Conservation (phyloP, 441 rosid genomes). For the Gossypium davidsonii region DNA sequence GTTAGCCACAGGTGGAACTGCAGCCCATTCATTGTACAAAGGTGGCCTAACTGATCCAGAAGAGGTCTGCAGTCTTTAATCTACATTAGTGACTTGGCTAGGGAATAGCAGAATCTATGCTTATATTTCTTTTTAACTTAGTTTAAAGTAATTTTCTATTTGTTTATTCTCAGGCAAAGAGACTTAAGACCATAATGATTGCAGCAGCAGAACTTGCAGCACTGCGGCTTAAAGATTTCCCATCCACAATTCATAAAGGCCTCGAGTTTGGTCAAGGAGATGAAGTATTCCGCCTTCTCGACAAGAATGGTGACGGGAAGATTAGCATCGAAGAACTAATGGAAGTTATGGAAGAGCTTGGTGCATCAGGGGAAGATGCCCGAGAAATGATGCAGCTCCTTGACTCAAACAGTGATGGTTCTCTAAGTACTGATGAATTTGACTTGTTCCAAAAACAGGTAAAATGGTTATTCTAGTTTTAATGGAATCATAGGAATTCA, state of each 20-base stretch:
- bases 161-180: conserved; percentile 52
- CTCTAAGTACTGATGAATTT: conserved; percentile 89
- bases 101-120: neutral
- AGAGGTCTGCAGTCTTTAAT: conserved; percentile 46
- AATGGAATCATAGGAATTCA: neutral
- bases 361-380: conserved; percentile 91
- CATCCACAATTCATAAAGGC: conserved; percentile 44
- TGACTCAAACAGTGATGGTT: conserved; percentile 90
- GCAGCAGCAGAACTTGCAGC: conserved; percentile 95
- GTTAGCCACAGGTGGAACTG: conserved; percentile 74
- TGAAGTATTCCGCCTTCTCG: conserved; percentile 64
- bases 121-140: neutral
- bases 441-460: conserved; percentile 81
- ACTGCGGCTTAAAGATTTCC: conserved; percentile 74
- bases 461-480: neutral
- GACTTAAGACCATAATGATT: conserved; percentile 88
- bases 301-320: conserved; percentile 93
- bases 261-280: conserved; percentile 53
- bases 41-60: conserved; percentile 83
- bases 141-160: conserved; percentile 3
- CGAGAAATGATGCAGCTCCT: conserved; percentile 89
- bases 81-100: neutral
- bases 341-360: conserved; percentile 98
- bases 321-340: conserved; percentile 88
- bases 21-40: conserved; percentile 86